phyloP scores from a whole-genome alignment of 371 early-diverging fungal species.

The Capillidium heterosporum region DNA sequence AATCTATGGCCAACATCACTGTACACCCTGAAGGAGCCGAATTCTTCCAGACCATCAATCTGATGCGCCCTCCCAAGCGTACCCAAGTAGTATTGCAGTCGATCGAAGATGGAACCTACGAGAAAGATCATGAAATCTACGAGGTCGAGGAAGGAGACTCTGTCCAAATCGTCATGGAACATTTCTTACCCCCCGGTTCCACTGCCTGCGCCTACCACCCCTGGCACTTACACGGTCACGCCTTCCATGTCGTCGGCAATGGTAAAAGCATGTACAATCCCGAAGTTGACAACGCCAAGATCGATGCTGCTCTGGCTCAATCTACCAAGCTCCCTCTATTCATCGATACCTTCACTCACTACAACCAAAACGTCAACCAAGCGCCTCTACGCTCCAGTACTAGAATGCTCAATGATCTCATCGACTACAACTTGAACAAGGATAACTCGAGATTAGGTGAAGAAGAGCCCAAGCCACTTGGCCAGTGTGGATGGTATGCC shows the following conservation, averaged over 20 bases:
- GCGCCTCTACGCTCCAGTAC: too few relatives aligned
- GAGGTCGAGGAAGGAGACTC: background rate
- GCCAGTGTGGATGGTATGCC: background rate
- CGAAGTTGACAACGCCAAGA: background rate
- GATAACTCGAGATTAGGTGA: too few relatives aligned
- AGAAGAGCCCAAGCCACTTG: background rate
- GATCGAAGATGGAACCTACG: background rate
- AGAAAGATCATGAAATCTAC: background rate
- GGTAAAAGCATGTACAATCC: background rate
- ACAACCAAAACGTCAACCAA: background rate
- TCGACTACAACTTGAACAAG: background rate
- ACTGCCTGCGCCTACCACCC: background rate
- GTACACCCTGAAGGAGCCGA: background rate
- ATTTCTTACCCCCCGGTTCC: background rate
- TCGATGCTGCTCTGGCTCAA: background rate
- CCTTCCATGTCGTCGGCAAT: background rate
- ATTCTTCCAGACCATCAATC: background rate
- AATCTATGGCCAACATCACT: background rate
- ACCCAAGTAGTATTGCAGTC: background rate
- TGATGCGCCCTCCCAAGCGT: background rate
- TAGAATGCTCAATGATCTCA: too few relatives aligned
- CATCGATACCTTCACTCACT: background rate
- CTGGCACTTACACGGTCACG: slow-evolving; percentile 1
- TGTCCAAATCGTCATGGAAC: background rate
- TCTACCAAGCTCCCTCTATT: background rate